Base-by-base conservation (phyloP, 495 filamentous ascomycete genomes). In the Penicillium parvum region DNA sequence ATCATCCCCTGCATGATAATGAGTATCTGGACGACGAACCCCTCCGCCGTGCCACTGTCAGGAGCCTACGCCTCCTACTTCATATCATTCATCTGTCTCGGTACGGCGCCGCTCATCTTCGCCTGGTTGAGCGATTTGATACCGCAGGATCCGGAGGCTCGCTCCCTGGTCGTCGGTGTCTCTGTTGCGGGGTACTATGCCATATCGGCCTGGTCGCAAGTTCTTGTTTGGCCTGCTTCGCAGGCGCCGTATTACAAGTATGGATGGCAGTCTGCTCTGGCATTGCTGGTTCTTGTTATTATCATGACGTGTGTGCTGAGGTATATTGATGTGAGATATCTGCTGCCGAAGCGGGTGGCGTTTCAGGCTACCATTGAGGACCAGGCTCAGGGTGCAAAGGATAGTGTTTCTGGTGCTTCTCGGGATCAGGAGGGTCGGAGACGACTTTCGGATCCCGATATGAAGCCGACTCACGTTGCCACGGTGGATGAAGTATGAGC, bases 1-100 rank as follows among this genome's bases (percentile, higher is more conserved):
- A 61, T 63, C 7, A 49, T 63, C 7, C 57, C 60, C 1, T 63
- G 60, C 36, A 61, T 63, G 4, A 52, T 63, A 22, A 63, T 63
- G 60, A 61, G 57, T 10, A 44, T 54, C 9, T 63, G 60, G 60
- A 63, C 57, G 1, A 42, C 46, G 3, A 51, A 61, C 12, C 54
- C 57, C 3, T 7, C 16, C 5, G 26, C 60, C 2, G 52, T 61
- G 5, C 39, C 47, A 9, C 16, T 63, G 1, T 49, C 57, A 2
- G 55, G 43, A 11, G 60, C 54, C 8, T 63, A 63, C 10, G 60
- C 55, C 3, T 58, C 57, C 0, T 63, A 63, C 20, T 63, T 63
- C 19, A 58, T 61, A 21, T 45, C 54, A 0, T 57, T 45, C 14
- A 52, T 58, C 8, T 52, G 50, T 32, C 54, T 63, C 1, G 60